These are phyloP conservation scores for Pleurotus giganteus DNA, from an alignment of 768 basidiomycete species.

Conservation along the genomic window DNA sequence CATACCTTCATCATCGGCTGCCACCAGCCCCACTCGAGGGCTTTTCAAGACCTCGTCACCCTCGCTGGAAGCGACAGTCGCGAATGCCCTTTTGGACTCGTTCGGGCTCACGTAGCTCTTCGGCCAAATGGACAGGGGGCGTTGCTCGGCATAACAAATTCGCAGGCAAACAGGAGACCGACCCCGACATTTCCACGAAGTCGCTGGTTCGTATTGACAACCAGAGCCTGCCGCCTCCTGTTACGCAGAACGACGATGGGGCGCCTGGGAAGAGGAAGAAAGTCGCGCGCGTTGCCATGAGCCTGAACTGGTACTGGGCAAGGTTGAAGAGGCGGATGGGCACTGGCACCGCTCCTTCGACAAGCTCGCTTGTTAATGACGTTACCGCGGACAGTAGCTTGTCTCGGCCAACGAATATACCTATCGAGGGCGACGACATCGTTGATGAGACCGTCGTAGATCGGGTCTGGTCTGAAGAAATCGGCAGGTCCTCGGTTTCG, in stretches of 20 bases:
- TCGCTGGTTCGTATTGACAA: constrained; percentile 13
- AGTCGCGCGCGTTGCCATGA: constrained; percentile 31
- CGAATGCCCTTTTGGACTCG: constrained; percentile 11
- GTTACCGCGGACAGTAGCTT: constrained; percentile 41
- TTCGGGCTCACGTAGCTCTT: constrained; percentile 2
- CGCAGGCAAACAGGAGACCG: constrained; percentile 13
- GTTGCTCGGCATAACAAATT: constrained; percentile 2
- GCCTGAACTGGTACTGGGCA: constrained; percentile 43
- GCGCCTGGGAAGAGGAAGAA: constrained; percentile 28
- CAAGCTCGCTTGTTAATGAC: constrained; percentile 50
- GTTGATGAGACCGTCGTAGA: constrained; percentile 80
- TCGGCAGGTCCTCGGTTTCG: constrained; percentile 46
- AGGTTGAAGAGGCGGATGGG: constrained; percentile 54
- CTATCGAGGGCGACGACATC: constrained; percentile 31
- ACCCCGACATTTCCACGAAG: constrained; percentile 7
- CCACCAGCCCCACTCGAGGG: constrained; percentile 5
- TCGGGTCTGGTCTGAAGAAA: constrained; percentile 61
- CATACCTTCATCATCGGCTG: not conserved
- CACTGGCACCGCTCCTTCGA: constrained; percentile 54
- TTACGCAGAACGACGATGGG: constrained; percentile 26
- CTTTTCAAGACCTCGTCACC: constrained; percentile 12
- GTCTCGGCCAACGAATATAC: constrained; percentile 20
- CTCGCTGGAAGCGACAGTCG: not conserved
- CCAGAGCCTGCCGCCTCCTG: constrained; percentile 41
- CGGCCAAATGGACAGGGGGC: constrained; percentile 13